phyloP scores from a whole-genome alignment of 73 alveolate species.

The Symbiodinium pilosum region DNA sequence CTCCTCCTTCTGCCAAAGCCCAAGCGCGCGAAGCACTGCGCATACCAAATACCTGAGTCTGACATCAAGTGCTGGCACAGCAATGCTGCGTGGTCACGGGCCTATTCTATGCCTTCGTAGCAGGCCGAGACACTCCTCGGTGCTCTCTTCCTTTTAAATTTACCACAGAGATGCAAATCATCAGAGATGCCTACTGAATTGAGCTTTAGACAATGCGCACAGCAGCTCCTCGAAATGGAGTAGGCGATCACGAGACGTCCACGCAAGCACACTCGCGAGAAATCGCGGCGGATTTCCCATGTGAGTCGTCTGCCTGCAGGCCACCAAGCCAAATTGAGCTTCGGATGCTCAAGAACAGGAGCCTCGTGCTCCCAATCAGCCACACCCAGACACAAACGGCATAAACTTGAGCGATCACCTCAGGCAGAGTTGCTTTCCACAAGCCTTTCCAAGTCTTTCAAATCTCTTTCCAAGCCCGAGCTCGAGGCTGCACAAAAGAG shows the following conservation, averaged over 20 bases:
- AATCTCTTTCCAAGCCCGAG: not conserved
- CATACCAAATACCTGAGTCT: slow-evolving; percentile 45
- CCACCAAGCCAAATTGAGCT: no score
- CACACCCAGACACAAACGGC: slow-evolving; percentile 24
- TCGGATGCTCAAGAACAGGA: not conserved
- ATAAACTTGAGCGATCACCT: slow-evolving; percentile 34
- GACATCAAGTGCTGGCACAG: no score
- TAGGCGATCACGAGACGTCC: not conserved
- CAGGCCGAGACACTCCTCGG: slow-evolving; percentile 26
- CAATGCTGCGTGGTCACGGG: no score
- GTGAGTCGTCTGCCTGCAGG: slow-evolving; percentile 51
- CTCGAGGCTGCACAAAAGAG: slow-evolving; percentile 23
- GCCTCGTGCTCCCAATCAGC: slow-evolving; percentile 64
- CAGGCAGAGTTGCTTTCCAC: no score
- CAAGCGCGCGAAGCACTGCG: slow-evolving; percentile 50
- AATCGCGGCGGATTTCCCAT: slow-evolving; percentile 60
- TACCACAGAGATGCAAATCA: not conserved
- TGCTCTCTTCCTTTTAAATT: slow-evolving; percentile 11
- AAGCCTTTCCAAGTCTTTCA: no score
- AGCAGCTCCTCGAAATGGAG: slow-evolving; percentile 64
- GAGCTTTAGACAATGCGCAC: not conserved
- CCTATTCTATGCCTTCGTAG: no score
- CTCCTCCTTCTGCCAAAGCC: slow-evolving; percentile 65
- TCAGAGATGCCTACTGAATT: not conserved
- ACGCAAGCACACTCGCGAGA: not conserved